These are phyloP conservation scores for Selaginella moellendorffii DNA, from an alignment of 75 land plant species.

Conservation along the genomic window DNA sequence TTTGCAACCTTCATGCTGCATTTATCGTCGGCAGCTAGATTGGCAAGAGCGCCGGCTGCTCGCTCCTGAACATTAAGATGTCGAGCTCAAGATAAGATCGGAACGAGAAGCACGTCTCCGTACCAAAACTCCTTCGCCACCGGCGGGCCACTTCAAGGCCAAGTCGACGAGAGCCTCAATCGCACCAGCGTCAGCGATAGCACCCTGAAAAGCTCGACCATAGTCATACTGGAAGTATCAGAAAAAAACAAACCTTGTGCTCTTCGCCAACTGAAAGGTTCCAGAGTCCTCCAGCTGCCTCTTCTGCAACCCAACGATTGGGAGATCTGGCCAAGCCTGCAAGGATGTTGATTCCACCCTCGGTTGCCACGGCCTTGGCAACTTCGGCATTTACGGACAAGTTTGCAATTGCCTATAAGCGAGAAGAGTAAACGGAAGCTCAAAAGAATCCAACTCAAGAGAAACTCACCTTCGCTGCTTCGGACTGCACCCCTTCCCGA, in stretches of 20 bases:
- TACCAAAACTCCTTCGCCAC: constrained; percentile 90
- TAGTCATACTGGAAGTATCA: background rate
- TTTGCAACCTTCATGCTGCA: constrained; percentile 94
- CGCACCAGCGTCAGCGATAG: constrained; percentile 94
- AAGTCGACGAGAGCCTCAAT: constrained; percentile 90
- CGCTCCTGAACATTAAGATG: constrained; percentile 54
- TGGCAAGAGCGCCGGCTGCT: constrained; percentile 98
- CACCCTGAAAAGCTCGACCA: constrained; percentile 38
- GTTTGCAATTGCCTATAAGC: constrained; percentile 88
- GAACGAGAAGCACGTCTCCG: constrained; percentile 5
- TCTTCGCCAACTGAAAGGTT: constrained; percentile 99
- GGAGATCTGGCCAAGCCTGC: constrained; percentile 76
- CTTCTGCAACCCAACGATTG: constrained; percentile 93
- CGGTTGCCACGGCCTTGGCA: constrained; percentile 87
- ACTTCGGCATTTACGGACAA: constrained; percentile 87
- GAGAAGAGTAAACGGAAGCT: background rate
- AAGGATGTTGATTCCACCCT: constrained; percentile 87
- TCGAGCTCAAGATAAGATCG: too few relatives aligned
- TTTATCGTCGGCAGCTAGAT: constrained; percentile 96
- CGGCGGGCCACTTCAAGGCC: constrained; percentile 81
- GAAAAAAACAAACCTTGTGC: constrained; percentile 55
- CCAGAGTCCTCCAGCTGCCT: constrained; percentile 99
- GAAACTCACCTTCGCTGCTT: constrained; percentile 77
- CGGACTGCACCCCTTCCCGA: constrained; percentile 87
- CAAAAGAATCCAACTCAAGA: background rate